phyloP scores from a whole-genome alignment of 345 rosid genomes.

The Acer yangbiense region DNA sequence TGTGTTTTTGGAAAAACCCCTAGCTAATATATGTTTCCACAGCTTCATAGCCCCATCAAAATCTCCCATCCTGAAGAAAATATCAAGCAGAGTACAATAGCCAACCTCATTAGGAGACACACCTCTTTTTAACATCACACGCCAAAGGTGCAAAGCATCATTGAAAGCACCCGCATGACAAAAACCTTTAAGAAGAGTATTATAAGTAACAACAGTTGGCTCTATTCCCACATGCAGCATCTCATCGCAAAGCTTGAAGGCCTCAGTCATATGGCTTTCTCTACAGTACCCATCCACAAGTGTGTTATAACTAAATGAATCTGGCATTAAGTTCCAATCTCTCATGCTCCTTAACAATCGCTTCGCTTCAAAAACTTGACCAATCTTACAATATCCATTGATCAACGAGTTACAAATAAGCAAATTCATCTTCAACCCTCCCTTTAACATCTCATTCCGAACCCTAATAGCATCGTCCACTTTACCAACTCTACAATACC shows the following conservation, averaged over 20 bases:
- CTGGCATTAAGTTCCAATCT: constrained; percentile 67
- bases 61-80: constrained; percentile 70
- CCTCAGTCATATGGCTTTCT: constrained; percentile 48
- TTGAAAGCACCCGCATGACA: constrained; percentile 50
- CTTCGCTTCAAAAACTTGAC: constrained; percentile 54
- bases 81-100: constrained; percentile 71
- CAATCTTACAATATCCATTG: constrained; percentile 77
- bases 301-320: constrained; percentile 69
- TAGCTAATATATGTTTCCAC: constrained; percentile 70
- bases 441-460: constrained; percentile 57
- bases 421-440: constrained; percentile 65
- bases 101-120: constrained; percentile 53
- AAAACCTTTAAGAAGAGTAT: constrained; percentile 80
- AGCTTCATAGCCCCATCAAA: constrained; percentile 54
- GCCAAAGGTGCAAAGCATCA: constrained; percentile 69
- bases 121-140: constrained; percentile 58
- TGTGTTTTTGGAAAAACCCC: constrained; percentile 55
- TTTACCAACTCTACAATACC: constrained; percentile 66
- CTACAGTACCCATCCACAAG: constrained; percentile 80
- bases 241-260: constrained; percentile 59
- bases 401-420: constrained; percentile 73
- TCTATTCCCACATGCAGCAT: constrained; percentile 52
- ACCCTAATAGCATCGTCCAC: constrained; percentile 61
- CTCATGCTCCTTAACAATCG: constrained; percentile 40
- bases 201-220: constrained; percentile 62